Conservation (phyloP, 1,284 basidiomycete genomes). For the Sporisorium sorghi region DNA sequence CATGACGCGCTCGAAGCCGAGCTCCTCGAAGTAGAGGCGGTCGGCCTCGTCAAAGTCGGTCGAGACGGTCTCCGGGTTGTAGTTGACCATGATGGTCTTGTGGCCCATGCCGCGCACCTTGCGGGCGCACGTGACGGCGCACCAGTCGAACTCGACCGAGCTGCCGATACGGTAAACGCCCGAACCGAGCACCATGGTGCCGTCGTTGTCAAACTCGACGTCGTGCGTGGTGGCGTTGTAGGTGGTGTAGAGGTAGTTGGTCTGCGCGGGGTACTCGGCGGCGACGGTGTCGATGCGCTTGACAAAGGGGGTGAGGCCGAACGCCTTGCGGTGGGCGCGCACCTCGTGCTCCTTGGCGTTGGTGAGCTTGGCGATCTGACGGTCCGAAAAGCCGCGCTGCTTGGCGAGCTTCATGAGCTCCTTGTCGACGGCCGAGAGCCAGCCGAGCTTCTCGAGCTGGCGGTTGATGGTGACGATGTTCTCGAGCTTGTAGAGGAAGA, state of each 20-base stretch:
- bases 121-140: conserved; percentile 95
- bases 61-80: conserved; percentile 99
- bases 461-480: conserved; percentile 79
- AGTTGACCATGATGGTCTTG: conserved; percentile 99
- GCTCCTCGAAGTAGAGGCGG: conserved; percentile 96
- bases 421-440: conserved; percentile 74
- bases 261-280: conserved; percentile 97
- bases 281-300: conserved; percentile 99
- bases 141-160: conserved; percentile 99
- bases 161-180: conserved; percentile 98
- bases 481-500: conserved; percentile 99
- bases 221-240: conserved; percentile 98
- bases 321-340: conserved; percentile 84
- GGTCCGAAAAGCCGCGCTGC: conserved; percentile 82
- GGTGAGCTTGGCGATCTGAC: conserved; percentile 84
- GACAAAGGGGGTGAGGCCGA: conserved; percentile 93
- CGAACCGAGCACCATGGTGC: conserved; percentile 98
- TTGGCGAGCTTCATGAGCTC: conserved; percentile 67
- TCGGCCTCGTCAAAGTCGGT: conserved; percentile 99
- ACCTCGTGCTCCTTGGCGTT: conserved; percentile 79
- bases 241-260: conserved; percentile 99
- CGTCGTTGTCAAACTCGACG: conserved; percentile 93
- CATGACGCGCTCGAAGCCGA: conserved; percentile 98
- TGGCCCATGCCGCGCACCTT: conserved; percentile 90
- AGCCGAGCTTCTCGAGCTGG: conserved; percentile 70